phyloP scores from a whole-genome alignment of 495 filamentous ascomycete species.

The Penicillium goetzii region DNA sequence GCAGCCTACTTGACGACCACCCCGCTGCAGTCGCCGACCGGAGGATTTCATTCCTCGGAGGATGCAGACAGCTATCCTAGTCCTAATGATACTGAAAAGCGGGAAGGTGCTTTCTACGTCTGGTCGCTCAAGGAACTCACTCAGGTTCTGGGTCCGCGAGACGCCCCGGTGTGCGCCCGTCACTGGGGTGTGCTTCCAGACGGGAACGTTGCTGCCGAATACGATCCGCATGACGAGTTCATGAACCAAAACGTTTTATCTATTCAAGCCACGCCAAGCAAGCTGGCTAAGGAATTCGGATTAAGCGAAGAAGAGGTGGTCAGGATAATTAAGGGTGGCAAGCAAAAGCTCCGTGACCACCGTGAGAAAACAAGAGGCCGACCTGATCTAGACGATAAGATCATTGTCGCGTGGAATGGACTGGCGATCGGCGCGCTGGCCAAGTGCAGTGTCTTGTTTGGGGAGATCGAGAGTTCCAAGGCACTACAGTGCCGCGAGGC shows the following conservation, averaged over 20 bases:
- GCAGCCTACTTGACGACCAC: constrained; percentile 75
- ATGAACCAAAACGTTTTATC: constrained; percentile 73
- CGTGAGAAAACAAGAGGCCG: constrained; percentile 74
- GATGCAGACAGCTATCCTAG: constrained; percentile 87
- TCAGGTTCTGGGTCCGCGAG: constrained; percentile 70
- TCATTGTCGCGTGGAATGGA: constrained; percentile 86
- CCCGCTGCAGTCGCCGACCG: constrained; percentile 65
- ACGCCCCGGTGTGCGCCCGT: constrained; percentile 73
- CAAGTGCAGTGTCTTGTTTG: constrained; percentile 69
- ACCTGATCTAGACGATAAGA: constrained; percentile 89
- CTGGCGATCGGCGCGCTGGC: constrained; percentile 84
- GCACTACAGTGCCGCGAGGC: constrained; percentile 61
- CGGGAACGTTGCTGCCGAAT: constrained; percentile 82
- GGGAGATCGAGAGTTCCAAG: constrained; percentile 59
- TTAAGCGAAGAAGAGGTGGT: constrained; percentile 74
- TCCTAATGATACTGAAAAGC: constrained; percentile 77
- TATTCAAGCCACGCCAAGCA: constrained; percentile 60
- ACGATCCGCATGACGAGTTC: constrained; percentile 92
- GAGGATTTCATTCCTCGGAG: constrained; percentile 88
- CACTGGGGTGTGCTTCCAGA: constrained; percentile 87
- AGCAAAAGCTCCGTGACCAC: constrained; percentile 71
- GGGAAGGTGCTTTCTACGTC: constrained; percentile 93
- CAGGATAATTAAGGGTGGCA: constrained; percentile 67
- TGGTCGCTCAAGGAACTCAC: constrained; percentile 92
- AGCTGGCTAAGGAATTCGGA: constrained; percentile 77